Base-by-base conservation (phyloP, 805 yeast genomes). In the Saccharomycodes ludwigii region DNA sequence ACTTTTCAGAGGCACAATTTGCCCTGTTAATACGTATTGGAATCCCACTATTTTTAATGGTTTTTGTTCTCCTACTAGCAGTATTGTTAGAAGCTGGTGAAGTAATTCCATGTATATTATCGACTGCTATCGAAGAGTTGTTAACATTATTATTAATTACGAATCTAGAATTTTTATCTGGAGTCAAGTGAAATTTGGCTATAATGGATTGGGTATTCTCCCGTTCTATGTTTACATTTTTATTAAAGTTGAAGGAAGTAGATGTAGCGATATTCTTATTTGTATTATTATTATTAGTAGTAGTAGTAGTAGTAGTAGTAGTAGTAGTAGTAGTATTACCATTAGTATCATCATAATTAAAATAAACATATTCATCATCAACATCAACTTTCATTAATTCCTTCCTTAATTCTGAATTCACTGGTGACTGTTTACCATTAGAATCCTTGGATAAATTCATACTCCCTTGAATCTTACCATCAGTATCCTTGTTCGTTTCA, bases 201-300 rank as follows among this genome's bases (percentile, higher is more conserved):
- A 54, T 41, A 12, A 52, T 43, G 28, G 51, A 54, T 35, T 50
- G 58, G 2, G 58, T 54, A 2, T 58, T 52, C 27, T 52, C 56
- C 13, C 58, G 40, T 11, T 46, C 44, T 10, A 53, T 8, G 12
- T 17, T 11, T 24, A 8, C 16, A 24, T n/a, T 13, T 13, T 10
- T 8, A 13, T 11, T 17, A n/a, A 6, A 24, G 12, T 24, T 17
- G 14, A 24, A n/a, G n/a, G n/a, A n/a, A 24, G 7, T 17, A 11
- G 26, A 24, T 4, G 12, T 17, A 5, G 9, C 14, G 4, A n/a
- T 24, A 11, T 5, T 17, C 12, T 24, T 13, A 4, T 13, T 17
- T 13, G 15, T 9, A 11, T 24, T 17, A 11, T 10, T 17, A 24
- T 13, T 13, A 9, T 24, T 24, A 5, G n/a, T n/a, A 24, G 7